These are phyloP conservation scores for Blastomyces parvus DNA, from an alignment of 2,329 filamentous ascomycete genomes.

Conservation along the genomic window DNA sequence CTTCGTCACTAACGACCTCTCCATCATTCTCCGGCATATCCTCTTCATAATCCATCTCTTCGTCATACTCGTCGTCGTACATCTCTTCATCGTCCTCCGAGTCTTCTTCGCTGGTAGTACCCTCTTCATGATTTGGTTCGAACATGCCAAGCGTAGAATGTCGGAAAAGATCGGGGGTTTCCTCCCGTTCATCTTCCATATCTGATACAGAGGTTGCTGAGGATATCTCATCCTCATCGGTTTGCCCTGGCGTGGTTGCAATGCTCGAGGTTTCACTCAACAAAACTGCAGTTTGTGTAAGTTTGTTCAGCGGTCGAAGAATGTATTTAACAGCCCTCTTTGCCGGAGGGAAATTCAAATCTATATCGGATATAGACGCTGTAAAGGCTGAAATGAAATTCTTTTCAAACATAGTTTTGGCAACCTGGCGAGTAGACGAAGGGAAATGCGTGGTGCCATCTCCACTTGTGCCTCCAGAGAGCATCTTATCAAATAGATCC, in stretches of 20 bases:
- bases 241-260: conserved; percentile 54
- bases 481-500: conserved; percentile 87
- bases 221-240: conserved; percentile 77
- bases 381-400: conserved; percentile 85
- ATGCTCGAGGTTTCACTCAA: conserved; percentile 75
- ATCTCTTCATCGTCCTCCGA: conserved; percentile 73
- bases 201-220: conserved; percentile 85
- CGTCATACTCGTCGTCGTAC: conserved; percentile 79
- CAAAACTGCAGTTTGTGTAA: conserved; percentile 78
- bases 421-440: conserved; percentile 69
- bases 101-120: conserved; percentile 60
- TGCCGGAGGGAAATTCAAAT: conserved; percentile 85
- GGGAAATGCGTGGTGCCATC: conserved; percentile 38
- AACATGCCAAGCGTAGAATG: conserved; percentile 95
- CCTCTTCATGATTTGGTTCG: conserved; percentile 70
- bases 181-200: conserved; percentile 74
- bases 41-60: conserved; percentile 90
- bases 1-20: conserved; percentile 81
- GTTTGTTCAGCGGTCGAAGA: conserved; percentile 72
- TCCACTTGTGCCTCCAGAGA: conserved; percentile 66
- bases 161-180: conserved; percentile 93
- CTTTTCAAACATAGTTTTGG: conserved; percentile 97
- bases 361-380: conserved; percentile 85
- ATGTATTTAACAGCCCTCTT: conserved; percentile 97
- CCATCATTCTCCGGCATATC: conserved; percentile 70